phyloP scores from a whole-genome alignment of 345 rosid genomes.

The Clausena lansium region DNA sequence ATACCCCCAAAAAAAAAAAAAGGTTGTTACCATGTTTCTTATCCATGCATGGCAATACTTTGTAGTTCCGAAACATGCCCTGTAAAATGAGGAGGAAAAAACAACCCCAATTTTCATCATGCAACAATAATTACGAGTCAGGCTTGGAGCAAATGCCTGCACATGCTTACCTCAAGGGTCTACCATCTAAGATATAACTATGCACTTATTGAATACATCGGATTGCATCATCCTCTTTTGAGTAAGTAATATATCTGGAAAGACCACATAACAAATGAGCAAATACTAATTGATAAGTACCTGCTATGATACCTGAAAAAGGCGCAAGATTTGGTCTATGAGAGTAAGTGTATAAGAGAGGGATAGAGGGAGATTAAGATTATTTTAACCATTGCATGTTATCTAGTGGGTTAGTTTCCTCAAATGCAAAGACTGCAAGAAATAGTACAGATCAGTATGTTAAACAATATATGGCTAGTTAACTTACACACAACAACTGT shows the following conservation, averaged over 20 bases:
- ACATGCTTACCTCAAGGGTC: slow-evolving; percentile 55
- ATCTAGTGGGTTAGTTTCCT: neutral
- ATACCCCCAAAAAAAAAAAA: neutral
- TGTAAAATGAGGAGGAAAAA: slow-evolving; percentile 17
- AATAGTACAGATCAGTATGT: neutral
- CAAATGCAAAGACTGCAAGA: slow-evolving; percentile 2
- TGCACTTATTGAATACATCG: slow-evolving; percentile 75
- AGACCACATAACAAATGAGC: neutral
- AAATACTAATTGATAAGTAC: neutral
- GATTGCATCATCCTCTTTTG: slow-evolving; percentile 64
- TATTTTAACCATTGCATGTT: neutral
- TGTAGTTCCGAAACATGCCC: slow-evolving; percentile 87
- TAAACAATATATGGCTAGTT: neutral
- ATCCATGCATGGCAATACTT: slow-evolving; percentile 86
- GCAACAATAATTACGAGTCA: neutral
- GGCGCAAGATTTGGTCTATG: neutral
- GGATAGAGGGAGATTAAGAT: neutral
- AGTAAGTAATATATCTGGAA: slow-evolving; percentile 58
- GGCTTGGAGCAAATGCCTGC: neutral
- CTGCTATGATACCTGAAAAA: neutral
- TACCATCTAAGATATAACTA: slow-evolving; percentile 65
- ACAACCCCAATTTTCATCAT: neutral
- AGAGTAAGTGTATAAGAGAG: neutral
- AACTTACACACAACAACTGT: slow-evolving; percentile 73
- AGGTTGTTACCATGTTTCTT: slow-evolving; percentile 52